Percentiles rank a stretch among this genome's conserved stretches.
Evolutionary conservation across 208 protist species (phyloP).

Genomic region (Leishmania tarentolae): DNA sequence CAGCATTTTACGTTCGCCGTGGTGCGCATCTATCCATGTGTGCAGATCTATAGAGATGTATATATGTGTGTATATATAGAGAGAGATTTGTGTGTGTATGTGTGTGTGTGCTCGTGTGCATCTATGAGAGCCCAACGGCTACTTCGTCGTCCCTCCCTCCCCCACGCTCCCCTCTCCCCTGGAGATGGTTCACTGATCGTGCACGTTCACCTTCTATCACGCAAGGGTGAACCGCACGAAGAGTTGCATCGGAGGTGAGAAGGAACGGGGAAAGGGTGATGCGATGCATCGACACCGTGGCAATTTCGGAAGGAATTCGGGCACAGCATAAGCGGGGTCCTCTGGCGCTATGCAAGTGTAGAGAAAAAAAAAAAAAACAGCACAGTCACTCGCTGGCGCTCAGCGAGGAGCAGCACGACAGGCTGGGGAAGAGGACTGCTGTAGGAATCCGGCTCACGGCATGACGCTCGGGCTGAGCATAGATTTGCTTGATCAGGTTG

Average conservation of each 20-base stretch:
- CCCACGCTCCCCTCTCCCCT: background rate
- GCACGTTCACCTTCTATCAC: background rate
- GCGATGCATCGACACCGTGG: background rate
- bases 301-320: background rate
- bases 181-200: background rate
- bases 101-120: conserved; percentile 11
- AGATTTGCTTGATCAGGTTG: conserved; percentile 47
- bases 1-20: background rate
- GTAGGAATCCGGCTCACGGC: conserved; percentile 45
- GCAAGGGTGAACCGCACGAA: background rate
- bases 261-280: background rate
- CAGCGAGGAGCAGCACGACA: conserved; percentile 30
- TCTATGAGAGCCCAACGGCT: background rate
- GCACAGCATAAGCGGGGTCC: background rate
- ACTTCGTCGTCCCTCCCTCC: background rate
- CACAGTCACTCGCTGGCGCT: conserved; percentile 15
- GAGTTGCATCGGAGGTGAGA: background rate
- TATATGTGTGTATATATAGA: background rate
- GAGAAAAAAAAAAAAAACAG: background rate
- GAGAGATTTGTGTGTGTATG: background rate
- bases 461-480: conserved; percentile 36
- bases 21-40: background rate
- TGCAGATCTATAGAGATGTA: conserved; percentile 10
- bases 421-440: conserved; percentile 26
- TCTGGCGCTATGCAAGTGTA: too few relatives aligned